phyloP scores from a whole-genome alignment of 2,329 filamentous ascomycete species.

The Tolypocladium tundrense region DNA sequence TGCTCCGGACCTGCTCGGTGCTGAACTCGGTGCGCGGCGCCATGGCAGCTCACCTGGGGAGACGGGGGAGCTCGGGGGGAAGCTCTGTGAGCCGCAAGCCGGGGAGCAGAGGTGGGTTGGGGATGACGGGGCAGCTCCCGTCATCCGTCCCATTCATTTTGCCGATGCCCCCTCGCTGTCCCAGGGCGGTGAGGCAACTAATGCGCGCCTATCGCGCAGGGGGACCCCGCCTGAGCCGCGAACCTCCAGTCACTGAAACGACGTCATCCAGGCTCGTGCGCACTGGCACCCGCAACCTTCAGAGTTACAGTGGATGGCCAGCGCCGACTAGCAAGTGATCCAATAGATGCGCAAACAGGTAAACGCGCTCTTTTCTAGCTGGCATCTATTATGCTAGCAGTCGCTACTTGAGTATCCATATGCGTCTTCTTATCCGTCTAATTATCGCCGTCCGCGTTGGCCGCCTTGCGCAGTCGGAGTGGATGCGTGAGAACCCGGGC shows the following conservation, averaged over 20 bases:
- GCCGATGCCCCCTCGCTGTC: neutral
- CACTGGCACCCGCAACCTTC: neutral
- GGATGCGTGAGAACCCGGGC: neutral
- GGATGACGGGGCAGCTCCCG: neutral
- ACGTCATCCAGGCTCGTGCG: neutral
- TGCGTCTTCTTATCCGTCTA: neutral
- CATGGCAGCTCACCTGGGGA: slow-evolving; percentile 45
- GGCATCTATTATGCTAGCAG: neutral
- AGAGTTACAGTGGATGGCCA: neutral
- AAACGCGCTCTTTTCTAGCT: neutral
- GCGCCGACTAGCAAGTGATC: neutral
- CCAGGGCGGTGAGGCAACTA: neutral
- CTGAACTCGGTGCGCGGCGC: slow-evolving; percentile 62
- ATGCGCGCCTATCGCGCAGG: neutral
- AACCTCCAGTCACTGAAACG: neutral
- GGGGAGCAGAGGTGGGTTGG: neutral
- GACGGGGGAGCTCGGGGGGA: slow-evolving; percentile 6
- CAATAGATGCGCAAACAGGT: neutral
- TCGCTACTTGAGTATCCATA: neutral
- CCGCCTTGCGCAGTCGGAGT: neutral
- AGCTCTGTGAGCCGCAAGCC: slow-evolving; percentile 3
- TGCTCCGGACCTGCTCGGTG: slow-evolving; percentile 65
- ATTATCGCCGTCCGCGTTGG: neutral
- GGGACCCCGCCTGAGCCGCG: neutral
- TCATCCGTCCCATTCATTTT: neutral